phyloP scores from a whole-genome alignment of 192 early-diverging fungal species.

The Diversispora epigaea region DNA sequence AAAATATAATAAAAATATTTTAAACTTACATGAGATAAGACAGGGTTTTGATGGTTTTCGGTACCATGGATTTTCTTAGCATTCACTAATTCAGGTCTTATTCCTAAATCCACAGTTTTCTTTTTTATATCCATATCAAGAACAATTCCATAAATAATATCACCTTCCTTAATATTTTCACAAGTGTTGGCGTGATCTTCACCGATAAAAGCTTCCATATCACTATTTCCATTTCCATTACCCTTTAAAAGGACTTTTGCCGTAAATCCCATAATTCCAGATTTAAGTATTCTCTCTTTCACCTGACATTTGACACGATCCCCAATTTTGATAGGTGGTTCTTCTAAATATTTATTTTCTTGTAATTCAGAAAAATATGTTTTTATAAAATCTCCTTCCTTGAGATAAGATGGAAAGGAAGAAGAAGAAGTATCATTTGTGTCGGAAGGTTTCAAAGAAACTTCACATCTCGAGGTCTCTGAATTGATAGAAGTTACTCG shows the following conservation, averaged over 20 bases:
- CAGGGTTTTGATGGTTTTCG: neutral
- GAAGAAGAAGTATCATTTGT: constrained; percentile 42
- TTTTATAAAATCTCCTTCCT: constrained; percentile 52
- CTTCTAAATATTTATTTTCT: constrained; percentile 35
- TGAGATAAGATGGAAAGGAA: constrained; percentile 41
- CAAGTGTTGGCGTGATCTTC: constrained; percentile 53
- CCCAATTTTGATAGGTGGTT: constrained; percentile 48
- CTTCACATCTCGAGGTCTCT: constrained; percentile 47
- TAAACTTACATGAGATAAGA: too few relatives aligned
- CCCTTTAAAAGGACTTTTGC: neutral
- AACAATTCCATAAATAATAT: constrained; percentile 55
- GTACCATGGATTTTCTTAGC: neutral
- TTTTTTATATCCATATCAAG: constrained; percentile 70
- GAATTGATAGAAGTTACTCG: constrained; percentile 56
- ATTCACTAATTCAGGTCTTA: constrained; percentile 46
- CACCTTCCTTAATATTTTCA: constrained; percentile 48
- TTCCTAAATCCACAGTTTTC: constrained; percentile 63
- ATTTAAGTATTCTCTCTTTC: constrained; percentile 45
- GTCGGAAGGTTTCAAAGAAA: constrained; percentile 70
- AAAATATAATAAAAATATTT: too few relatives aligned
- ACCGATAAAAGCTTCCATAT: constrained; percentile 60
- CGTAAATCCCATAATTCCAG: constrained; percentile 28
- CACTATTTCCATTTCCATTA: constrained; percentile 41
- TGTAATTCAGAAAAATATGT: constrained; percentile 50
- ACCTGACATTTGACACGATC: constrained; percentile 49